phyloP scores from a whole-genome alignment of 2,329 filamentous ascomycete species.

The Podosphaera leucotricha region DNA sequence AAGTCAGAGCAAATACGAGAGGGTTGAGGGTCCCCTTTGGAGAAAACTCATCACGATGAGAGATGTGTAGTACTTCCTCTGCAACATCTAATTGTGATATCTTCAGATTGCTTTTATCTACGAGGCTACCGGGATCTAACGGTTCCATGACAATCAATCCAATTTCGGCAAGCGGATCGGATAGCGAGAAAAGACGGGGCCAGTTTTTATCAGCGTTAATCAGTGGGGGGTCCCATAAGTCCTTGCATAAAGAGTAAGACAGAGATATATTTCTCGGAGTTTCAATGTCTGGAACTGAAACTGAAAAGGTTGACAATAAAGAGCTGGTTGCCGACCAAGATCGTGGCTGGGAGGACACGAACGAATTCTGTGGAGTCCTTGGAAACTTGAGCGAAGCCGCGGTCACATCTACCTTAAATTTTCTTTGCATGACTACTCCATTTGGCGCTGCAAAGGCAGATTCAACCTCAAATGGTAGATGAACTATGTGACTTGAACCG shows the following conservation, averaged over 20 bases:
- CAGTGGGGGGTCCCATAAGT: conserved; percentile 30
- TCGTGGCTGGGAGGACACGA: conserved; percentile 44
- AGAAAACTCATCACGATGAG: conserved; percentile 33
- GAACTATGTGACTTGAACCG: conserved; percentile 69
- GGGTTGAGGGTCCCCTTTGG: conserved; percentile 19
- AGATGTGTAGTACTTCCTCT: conserved; percentile 70
- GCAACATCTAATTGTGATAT: conserved; percentile 41
- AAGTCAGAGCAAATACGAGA: conserved; percentile 55
- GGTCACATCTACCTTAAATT: conserved; percentile 28
- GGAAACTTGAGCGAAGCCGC: conserved; percentile 31
- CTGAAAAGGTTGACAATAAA: conserved; percentile 24
- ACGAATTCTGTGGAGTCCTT: conserved; percentile 58
- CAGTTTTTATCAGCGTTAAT: conserved; percentile 34
- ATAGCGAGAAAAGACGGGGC: conserved; percentile 60
- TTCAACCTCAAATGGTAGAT: conserved; percentile 88
- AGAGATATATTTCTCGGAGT: conserved; percentile 30
- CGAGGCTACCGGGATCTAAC: conserved; percentile 14
- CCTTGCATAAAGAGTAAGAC: conserved; percentile 29
- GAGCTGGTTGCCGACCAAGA: conserved; percentile 25
- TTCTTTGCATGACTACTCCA: conserved; percentile 72
- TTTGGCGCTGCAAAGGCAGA: conserved; percentile 59
- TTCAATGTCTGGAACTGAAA: conserved; percentile 29
- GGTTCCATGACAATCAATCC: conserved; percentile 51
- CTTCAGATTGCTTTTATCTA: conserved; percentile 20
- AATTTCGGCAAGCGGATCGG: conserved; percentile 65